Evolutionary conservation across 1,139 yeast genomes (phyloP).

Genomic region (Casaregolazyma suthepensis): DNA sequence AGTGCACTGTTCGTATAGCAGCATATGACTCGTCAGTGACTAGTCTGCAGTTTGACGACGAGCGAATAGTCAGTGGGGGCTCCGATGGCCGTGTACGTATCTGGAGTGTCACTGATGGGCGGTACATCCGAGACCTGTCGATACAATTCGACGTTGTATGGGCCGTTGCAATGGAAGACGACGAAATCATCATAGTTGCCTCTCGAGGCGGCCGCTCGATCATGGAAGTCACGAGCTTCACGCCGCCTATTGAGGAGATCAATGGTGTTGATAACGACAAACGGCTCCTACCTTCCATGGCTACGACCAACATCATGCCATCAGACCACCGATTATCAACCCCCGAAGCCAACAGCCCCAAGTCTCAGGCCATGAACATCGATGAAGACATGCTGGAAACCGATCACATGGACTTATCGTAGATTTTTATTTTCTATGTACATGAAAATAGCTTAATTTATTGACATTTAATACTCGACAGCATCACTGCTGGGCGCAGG

Average conservation of each 20-base stretch:
- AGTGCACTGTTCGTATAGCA: conserved; percentile 85
- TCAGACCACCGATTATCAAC: not conserved
- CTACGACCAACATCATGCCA: not conserved
- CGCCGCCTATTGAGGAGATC: conserved; percentile 21
- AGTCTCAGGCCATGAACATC: not conserved
- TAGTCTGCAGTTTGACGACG: conserved; percentile 82
- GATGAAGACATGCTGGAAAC: not conserved
- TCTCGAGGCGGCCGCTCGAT: conserved; percentile 31
- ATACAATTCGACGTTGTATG: conserved; percentile 37
- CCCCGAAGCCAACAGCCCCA: conserved; percentile 3
- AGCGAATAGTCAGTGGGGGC: conserved; percentile 82
- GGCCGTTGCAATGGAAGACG: conserved; percentile 39
- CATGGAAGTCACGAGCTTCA: conserved; percentile 36
- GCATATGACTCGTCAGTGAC: conserved; percentile 74
- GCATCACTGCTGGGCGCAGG: conserved; percentile 8
- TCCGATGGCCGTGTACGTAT: conserved; percentile 83
- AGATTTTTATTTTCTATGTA: not conserved
- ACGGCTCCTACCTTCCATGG: not conserved
- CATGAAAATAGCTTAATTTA: not conserved
- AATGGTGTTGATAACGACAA: not conserved
- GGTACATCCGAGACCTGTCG: conserved; percentile 37
- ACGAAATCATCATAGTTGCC: conserved; percentile 37
- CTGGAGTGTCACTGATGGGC: conserved; percentile 83
- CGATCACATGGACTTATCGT: not conserved
- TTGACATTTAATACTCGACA: not conserved